Conservation (phyloP, 257 asterid genomes). For the Primulina eburnea region DNA sequence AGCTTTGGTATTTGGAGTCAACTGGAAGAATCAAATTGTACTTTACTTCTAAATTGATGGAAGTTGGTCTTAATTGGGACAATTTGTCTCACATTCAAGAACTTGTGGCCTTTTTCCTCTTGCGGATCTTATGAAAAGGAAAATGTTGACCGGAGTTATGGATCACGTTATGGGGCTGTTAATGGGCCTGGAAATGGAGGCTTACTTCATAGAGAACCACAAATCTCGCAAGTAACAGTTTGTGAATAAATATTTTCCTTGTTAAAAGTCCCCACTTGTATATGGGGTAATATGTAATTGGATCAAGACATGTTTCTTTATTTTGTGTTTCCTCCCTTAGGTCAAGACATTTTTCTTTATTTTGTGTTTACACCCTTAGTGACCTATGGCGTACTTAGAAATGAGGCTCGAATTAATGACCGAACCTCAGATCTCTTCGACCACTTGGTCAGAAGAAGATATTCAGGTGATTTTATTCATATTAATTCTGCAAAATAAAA, state of each 20-base stretch:
- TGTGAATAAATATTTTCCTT: no score
- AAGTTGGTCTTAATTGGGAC: background rate
- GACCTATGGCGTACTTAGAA: no score
- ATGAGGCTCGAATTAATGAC: no score
- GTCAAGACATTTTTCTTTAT: no score
- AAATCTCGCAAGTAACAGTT: no score
- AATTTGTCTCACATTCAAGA: background rate
- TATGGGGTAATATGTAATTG: no score
- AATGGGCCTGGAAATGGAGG: background rate
- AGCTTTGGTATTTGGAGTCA: background rate
- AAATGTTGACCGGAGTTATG: background rate
- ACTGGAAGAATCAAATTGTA: background rate
- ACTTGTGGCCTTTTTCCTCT: background rate
- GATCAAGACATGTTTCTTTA: no score
- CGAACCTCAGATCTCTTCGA: no score
- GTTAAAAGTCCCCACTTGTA: no score
- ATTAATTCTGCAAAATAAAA: background rate
- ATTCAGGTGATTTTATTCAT: background rate
- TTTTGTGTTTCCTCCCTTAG: no score
- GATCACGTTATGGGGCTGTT: background rate
- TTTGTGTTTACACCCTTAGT: no score
- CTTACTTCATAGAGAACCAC: background rate
- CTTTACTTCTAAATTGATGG: background rate
- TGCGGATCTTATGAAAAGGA: background rate
- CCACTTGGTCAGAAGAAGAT: background rate